Percentiles rank a stretch among this genome's conserved stretches.
phyloP scores from a whole-genome alignment of 2,329 filamentous ascomycete genomes.

The Teratosphaeria destructans region DNA sequence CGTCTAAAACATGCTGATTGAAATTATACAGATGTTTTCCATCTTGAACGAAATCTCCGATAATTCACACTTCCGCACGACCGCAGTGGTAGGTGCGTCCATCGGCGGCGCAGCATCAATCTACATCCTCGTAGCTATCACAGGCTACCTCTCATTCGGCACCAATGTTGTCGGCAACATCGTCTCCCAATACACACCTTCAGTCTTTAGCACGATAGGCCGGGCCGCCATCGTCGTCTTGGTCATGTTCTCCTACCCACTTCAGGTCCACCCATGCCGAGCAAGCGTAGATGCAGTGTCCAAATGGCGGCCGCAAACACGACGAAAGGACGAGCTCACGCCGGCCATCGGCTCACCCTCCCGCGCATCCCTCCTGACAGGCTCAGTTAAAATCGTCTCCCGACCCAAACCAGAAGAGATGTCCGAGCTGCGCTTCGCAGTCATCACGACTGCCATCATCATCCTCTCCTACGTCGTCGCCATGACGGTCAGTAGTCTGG shows the following conservation, averaged over 20 bases:
- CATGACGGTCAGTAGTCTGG: conserved; percentile 80
- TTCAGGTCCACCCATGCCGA: conserved; percentile 91
- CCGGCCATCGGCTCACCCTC: conserved; percentile 19
- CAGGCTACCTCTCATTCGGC: conserved; percentile 91
- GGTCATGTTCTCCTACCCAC: conserved; percentile 90
- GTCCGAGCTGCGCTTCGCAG: conserved; percentile 76
- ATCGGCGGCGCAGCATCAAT: conserved; percentile 81
- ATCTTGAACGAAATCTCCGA: conserved; percentile 91
- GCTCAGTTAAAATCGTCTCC: conserved; percentile 13
- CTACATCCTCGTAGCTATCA: conserved; percentile 86
- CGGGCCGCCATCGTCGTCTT: conserved; percentile 92
- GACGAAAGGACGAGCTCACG: conserved; percentile 15
- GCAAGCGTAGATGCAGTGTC: conserved; percentile 92
- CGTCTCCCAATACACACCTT: conserved; percentile 75
- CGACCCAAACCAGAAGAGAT: conserved; percentile 45
- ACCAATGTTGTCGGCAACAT: conserved; percentile 87
- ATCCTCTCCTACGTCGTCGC: conserved; percentile 77
- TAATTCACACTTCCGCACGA: conserved; percentile 67
- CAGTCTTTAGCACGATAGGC: conserved; percentile 77
- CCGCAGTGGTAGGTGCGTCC: conserved; percentile 67
- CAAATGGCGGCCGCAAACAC: conserved; percentile 56
- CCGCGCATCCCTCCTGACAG: conserved; percentile 17
- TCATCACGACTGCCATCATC: conserved; percentile 79
- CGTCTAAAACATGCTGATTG: not conserved
- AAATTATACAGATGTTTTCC: conserved; percentile 75